phyloP scores from a whole-genome alignment of 2,329 filamentous ascomycete species.

The Neoscytalidium dimidiatum region DNA sequence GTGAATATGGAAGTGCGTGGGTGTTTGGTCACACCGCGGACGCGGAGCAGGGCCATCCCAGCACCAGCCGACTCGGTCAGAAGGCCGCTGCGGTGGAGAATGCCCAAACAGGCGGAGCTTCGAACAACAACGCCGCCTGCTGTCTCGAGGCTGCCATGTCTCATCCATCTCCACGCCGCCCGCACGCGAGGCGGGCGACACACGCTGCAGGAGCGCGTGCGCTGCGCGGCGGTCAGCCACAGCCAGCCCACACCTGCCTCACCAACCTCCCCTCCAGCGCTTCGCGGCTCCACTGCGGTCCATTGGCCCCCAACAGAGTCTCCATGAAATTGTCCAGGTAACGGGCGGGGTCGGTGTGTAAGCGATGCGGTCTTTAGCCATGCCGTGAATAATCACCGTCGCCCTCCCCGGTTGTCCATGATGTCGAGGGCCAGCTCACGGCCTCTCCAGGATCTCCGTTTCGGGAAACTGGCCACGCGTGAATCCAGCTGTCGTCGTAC shows the following conservation, averaged over 20 bases:
- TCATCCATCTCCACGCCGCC: slow-evolving; percentile 8
- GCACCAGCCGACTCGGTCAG: not conserved
- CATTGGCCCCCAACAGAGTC: slow-evolving; percentile 4
- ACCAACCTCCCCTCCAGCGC: not conserved
- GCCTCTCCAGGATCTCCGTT: not conserved
- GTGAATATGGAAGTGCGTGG: slow-evolving; percentile 4
- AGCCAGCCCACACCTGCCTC: not conserved
- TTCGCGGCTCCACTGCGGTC: slow-evolving; percentile 10
- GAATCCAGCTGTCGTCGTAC: not conserved
- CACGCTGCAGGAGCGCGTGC: not conserved
- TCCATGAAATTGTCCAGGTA: not conserved
- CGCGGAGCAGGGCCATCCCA: not conserved
- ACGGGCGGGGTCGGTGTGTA: not conserved
- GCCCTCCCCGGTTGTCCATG: not conserved
- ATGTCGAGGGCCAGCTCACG: not conserved
- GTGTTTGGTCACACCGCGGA: slow-evolving; percentile 11
- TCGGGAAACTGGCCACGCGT: not conserved
- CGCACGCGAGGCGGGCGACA: slow-evolving; percentile 5
- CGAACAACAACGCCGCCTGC: not conserved
- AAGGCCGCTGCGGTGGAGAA: slow-evolving; percentile 13
- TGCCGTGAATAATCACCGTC: not conserved
- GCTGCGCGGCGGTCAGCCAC: slow-evolving; percentile 7
- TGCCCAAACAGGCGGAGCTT: not conserved
- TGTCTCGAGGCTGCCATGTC: slow-evolving; percentile 8
- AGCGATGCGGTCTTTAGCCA: not conserved